These are phyloP conservation scores for Boletellus emodensis DNA, from an alignment of 768 basidiomycete species.

Conservation along the genomic window DNA sequence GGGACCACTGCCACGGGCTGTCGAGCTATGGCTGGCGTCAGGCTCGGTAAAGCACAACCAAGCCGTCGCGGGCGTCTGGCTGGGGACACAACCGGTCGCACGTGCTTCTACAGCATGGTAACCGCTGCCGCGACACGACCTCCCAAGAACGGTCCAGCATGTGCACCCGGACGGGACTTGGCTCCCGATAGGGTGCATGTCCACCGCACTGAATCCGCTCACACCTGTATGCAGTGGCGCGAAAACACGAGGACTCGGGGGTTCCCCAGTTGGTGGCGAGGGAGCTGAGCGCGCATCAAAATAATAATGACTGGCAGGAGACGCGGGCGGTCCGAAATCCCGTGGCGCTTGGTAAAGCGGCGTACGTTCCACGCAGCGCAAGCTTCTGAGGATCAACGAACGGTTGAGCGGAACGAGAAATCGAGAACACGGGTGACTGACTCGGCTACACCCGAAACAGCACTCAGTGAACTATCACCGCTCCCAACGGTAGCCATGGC, in stretches of 20 bases:
- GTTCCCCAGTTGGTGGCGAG: neutral
- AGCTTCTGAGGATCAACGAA: conserved; percentile 5
- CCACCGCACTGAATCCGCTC: neutral
- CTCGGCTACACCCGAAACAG: neutral
- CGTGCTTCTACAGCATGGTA: conserved; percentile 21
- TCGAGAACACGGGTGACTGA: conserved; percentile 5
- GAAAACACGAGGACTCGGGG: neutral
- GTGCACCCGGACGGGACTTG: conserved; percentile 14
- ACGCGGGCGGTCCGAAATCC: neutral
- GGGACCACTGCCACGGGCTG: neutral
- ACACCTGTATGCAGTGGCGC: neutral
- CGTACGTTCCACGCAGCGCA: neutral
- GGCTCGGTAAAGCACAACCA: neutral
- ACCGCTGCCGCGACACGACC: neutral
- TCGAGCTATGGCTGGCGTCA: neutral
- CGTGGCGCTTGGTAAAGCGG: neutral
- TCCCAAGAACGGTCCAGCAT: neutral
- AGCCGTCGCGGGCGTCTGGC: neutral
- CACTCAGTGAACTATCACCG: conserved; percentile 1
- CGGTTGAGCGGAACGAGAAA: neutral
- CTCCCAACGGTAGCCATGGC: neutral
- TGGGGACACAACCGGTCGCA: neutral
- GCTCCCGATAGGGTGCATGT: neutral
- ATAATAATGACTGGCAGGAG: neutral
- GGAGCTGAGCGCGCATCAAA: neutral